Conservation (phyloP, 805 yeast species). For the Candida koratica region DNA sequence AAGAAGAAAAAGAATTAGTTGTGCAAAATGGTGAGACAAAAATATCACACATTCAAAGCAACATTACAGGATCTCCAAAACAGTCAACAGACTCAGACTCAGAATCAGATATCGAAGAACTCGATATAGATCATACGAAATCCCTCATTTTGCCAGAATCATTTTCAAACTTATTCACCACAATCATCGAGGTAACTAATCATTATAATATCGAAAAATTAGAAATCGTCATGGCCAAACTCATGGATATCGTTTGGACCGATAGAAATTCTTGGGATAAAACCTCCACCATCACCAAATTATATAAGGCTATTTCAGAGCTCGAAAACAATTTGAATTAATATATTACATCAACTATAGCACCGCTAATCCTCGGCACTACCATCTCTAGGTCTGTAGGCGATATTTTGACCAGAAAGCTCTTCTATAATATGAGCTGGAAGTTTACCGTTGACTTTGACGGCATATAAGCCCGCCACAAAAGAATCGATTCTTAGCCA, state of each 20-base stretch:
- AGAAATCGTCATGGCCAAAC: slow-evolving; percentile 50
- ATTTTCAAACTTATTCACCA: slow-evolving; percentile 22
- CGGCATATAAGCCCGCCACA: slow-evolving; percentile 88
- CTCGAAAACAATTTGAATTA: slow-evolving; percentile 10
- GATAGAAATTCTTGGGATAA: slow-evolving; percentile 51
- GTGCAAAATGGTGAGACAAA: not conserved
- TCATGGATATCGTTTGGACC: slow-evolving; percentile 72
- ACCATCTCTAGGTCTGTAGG: slow-evolving; percentile 94
- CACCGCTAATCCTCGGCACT: slow-evolving; percentile 58
- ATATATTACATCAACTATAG: slow-evolving; percentile 5
- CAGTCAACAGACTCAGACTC: slow-evolving; percentile 9
- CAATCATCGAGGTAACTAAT: slow-evolving; percentile 28
- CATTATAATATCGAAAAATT: slow-evolving; percentile 34
- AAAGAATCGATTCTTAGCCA: slow-evolving; percentile 92
- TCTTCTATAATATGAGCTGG: slow-evolving; percentile 82
- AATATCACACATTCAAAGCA: not conserved
- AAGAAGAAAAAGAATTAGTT: slow-evolving; percentile 1
- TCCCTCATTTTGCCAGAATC: slow-evolving; percentile 5
- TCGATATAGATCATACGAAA: slow-evolving; percentile 5
- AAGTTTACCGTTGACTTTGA: slow-evolving; percentile 83
- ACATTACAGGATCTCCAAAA: not conserved
- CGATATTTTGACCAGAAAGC: slow-evolving; percentile 68
- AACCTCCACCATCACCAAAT: slow-evolving; percentile 29
- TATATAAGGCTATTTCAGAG: slow-evolving; percentile 22
- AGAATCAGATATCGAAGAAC: slow-evolving; percentile 36